Conservation (phyloP, 768 basidiomycete species). For the Agaricus blazei region DNA sequence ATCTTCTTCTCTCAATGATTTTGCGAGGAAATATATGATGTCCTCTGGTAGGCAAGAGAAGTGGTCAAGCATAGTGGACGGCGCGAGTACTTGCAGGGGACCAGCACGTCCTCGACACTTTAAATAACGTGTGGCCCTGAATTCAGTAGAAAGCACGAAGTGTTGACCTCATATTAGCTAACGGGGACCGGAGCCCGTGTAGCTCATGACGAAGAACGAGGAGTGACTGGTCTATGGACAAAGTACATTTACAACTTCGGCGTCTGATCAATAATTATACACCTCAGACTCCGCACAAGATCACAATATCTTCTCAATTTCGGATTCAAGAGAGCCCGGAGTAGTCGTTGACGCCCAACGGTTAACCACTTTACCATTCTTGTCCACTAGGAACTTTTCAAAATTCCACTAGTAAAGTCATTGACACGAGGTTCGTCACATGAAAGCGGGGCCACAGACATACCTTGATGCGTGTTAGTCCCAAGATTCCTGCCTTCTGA, state of each 20-base stretch:
- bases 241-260: background rate
- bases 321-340: constrained; percentile 56
- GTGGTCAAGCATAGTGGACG: background rate
- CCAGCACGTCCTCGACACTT: background rate
- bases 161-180: too few relatives aligned
- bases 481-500: constrained; percentile 69
- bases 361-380: constrained; percentile 68
- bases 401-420: constrained; percentile 70
- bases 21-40: constrained; percentile 1
- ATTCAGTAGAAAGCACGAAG: background rate
- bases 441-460: constrained; percentile 11
- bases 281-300: too few relatives aligned
- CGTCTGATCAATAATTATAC: too few relatives aligned
- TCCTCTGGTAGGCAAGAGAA: constrained; percentile 1
- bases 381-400: constrained; percentile 83
- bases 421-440: background rate
- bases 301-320: constrained; percentile 50
- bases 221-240: background rate
- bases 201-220: background rate
- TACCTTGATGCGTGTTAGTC: constrained; percentile 73
- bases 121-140: background rate
- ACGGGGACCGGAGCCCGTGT: too few relatives aligned
- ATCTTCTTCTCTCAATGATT: background rate
- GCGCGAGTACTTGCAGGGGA: background rate
- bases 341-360: constrained; percentile 77